These are phyloP conservation scores for Spathaspora gorwiae DNA, from an alignment of 805 yeast genomes.

Conservation along the genomic window DNA sequence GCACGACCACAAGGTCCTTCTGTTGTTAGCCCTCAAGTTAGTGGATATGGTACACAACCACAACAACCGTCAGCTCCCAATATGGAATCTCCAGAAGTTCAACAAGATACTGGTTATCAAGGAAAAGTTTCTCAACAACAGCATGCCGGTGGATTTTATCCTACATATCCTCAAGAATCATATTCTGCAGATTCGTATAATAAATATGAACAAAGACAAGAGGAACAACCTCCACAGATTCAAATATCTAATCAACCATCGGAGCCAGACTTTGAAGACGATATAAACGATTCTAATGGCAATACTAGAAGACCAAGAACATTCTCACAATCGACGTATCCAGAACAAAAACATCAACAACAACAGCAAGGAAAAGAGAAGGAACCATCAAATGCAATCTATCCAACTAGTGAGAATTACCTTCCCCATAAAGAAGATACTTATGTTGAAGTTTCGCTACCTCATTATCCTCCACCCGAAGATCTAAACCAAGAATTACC, in stretches of 20 bases:
- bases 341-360: neutral
- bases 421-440: neutral
- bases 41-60: neutral
- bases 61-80: neutral
- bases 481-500: conserved; percentile 6
- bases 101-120: neutral
- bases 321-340: neutral
- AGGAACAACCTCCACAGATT: neutral
- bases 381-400: neutral
- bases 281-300: neutral
- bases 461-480: conserved; percentile 7
- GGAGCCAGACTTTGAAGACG: conserved; percentile 6
- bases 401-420: conserved; percentile 2
- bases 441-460: conserved; percentile 5
- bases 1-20: neutral
- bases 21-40: neutral
- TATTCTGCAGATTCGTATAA: conserved; percentile 4
- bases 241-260: conserved; percentile 1
- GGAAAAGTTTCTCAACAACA: neutral
- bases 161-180: conserved; percentile 5
- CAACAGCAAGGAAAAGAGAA: neutral
- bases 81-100: neutral
- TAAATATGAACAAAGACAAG: neutral
- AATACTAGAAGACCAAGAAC: neutral
- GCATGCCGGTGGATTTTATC: neutral